Evolutionary conservation across 163 green algal genomes (phyloP), one percentile per base, ranked within the genome.

Genomic region (Scenedesmus sp.): DNA sequence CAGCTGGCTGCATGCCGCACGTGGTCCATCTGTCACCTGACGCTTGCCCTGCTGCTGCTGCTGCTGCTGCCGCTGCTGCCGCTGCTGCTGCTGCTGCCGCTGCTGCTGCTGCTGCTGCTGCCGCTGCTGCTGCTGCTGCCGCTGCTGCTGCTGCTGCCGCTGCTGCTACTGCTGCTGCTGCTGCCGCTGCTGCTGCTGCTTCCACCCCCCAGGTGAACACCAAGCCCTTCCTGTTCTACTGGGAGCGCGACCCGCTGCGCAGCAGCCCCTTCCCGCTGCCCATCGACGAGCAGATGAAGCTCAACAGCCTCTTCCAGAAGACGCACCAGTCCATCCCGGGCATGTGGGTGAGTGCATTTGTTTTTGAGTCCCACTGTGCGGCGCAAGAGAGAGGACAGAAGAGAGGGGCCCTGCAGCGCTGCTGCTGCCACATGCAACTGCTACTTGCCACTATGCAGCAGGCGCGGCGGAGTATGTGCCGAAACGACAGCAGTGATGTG

Each of bases 261-360:
- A 95, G 91, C 84, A 93, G 86, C 2, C 88, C 93, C 46, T 59
- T 79, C 67, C 94, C 94, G 23, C 92, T 94, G 91, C 94, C 94
- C 6, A 93, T 95, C 6, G 93, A 96, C 86, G 46, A 92, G 15
- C 89, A 91, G 90, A 86, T 96, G 70, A 64, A 74, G 5, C 62
- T 73, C 20, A 94, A 79, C 84, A 76, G 73, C 23, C 12, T 96
- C 26, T 88, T 89, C 7, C 64, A 88, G n/a, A 91, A 84, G 23
- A 88, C 88, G 55, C 94, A 96, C 83, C 88, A 96, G 82, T 94
- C 87, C 64, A 94, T 96, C 64, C 91, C 90, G 15, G 94, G 94
- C 70, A 94, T 96, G 46, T 92, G 92, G 94, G 94, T 96, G 88
- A 62, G 93, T 82, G 76, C 5, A 15, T 20, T 70, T 76, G 2